Base-by-base conservation (phyloP, 2,329 filamentous ascomycete species). In the Keithomyces neogunnii region DNA sequence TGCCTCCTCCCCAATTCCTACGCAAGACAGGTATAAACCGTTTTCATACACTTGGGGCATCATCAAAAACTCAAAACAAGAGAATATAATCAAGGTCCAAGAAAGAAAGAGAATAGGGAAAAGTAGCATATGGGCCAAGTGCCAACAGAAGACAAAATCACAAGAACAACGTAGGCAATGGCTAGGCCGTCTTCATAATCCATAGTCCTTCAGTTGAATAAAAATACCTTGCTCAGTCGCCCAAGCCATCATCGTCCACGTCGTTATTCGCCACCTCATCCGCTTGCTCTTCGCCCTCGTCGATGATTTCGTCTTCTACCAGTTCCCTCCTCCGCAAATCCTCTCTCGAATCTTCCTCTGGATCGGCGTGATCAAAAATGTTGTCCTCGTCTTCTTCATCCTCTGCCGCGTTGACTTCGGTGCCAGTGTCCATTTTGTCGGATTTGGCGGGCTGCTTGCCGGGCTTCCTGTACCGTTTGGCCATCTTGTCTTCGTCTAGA, bases 401-500 rank as follows among this genome's bases (percentile, higher is more conserved):
- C 28, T 75, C 62, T 19, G 19, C 19, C 19, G 19, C 19, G 19
- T 19, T 19, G 40, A 76, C 67, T 59, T 80, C 77, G 38, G 75
- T 70, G 55, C 70, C 69, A 8, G 62, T 52, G 45, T 61, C 60
- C 4, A 57, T 51, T 51, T 69, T 74, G 63, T 50, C 54, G 30
- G 56, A 43, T 35, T 56, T 57, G 9, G 59, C 50, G 28, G 61
- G 63, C 40, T 44, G 40, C 40, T 44, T 44, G 45, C 49, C 60
- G 35, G 66, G 63, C 57, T 68, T 71, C 62, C 74, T 78, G 47
- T 64, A 66, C 38, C 67, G 66, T 38, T 69, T 66, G 9, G 68
- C 75, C 43, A 80, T 67, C 61, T 84, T 83, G 47, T 77, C 74
- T 52, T 86, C 81, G 60, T 96, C 90, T 3, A 97, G 73, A 65